Conservation (phyloP, 495 filamentous ascomycete species). For the Sphaerosporella brunnea region DNA sequence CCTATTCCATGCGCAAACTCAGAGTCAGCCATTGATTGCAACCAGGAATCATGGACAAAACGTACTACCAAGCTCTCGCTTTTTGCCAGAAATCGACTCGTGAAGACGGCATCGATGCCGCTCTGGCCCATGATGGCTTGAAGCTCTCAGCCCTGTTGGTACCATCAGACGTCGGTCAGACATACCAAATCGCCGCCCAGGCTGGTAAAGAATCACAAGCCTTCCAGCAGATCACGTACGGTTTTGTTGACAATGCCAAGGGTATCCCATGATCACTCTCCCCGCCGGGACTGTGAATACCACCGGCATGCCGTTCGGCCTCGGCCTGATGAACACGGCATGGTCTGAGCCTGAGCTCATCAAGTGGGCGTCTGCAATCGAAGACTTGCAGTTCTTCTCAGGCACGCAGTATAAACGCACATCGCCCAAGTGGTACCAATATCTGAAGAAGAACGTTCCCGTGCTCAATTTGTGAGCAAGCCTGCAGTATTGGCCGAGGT, state of each 20-base stretch:
- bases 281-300: constrained; percentile 37
- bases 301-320: constrained; percentile 52
- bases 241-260: too few species aligned
- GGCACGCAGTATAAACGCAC: constrained; percentile 30
- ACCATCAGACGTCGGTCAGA: constrained; percentile 47
- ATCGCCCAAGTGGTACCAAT: constrained; percentile 37
- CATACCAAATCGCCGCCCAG: constrained; percentile 36
- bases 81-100: constrained; percentile 42
- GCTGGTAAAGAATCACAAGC: too few species aligned
- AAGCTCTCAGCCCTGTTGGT: constrained; percentile 44
- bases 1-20: too few species aligned
- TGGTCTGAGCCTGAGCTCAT: constrained; percentile 44
- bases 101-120: constrained; percentile 49
- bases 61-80: constrained; percentile 44
- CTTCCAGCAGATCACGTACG: too few species aligned
- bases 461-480: constrained; percentile 19
- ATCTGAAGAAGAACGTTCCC: constrained; percentile 35
- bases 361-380: constrained; percentile 50
- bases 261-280: constrained; percentile 54
- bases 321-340: constrained; percentile 49
- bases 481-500: too few species aligned
- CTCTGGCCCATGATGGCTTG: constrained; percentile 34
- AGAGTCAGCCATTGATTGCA: too few species aligned
- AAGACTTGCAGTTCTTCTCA: constrained; percentile 33
- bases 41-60: constrained; percentile 45